Conservation (phyloP, 2,329 filamentous ascomycete genomes). For the Fusarium euwallaceae region DNA sequence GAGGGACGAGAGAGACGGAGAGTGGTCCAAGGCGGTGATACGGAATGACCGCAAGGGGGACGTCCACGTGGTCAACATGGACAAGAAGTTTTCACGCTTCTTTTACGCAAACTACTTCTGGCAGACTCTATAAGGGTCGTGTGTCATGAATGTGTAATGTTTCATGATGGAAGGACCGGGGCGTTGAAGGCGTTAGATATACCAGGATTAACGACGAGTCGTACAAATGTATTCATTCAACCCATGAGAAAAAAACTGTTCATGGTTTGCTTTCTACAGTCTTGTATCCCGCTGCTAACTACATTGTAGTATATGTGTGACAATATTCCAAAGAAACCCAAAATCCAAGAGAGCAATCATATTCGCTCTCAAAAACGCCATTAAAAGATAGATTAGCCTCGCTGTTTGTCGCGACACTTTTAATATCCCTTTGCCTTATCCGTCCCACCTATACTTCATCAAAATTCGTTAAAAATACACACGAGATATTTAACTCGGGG, state of each 20-base stretch:
- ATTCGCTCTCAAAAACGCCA: conserved; percentile 26
- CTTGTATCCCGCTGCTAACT: neutral
- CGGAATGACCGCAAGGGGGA: conserved; percentile 89
- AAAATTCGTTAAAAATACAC: conserved; percentile 36
- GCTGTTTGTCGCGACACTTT: conserved; percentile 11
- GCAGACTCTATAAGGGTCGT: conserved; percentile 76
- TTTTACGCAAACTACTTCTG: conserved; percentile 98
- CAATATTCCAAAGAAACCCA: neutral
- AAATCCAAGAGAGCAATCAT: neutral
- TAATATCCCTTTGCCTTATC: neutral
- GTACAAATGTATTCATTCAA: neutral
- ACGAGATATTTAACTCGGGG: neutral
- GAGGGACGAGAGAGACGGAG: conserved; percentile 77
- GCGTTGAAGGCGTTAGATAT: conserved; percentile 39
- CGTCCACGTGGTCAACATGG: conserved; percentile 94
- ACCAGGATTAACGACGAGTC: conserved; percentile 24
- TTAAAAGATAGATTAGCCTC: neutral
- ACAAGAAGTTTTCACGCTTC: conserved; percentile 89
- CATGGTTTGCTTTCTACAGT: neutral
- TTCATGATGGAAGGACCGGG: conserved; percentile 28
- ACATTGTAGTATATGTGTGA: neutral
- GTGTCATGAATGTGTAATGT: neutral
- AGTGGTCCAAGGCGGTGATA: conserved; percentile 88
- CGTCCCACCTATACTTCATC: conserved; percentile 22
- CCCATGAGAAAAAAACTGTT: neutral